Evolutionary conservation across 805 yeast genomes (phyloP).

Genomic region (Starmerella roubikii): DNA sequence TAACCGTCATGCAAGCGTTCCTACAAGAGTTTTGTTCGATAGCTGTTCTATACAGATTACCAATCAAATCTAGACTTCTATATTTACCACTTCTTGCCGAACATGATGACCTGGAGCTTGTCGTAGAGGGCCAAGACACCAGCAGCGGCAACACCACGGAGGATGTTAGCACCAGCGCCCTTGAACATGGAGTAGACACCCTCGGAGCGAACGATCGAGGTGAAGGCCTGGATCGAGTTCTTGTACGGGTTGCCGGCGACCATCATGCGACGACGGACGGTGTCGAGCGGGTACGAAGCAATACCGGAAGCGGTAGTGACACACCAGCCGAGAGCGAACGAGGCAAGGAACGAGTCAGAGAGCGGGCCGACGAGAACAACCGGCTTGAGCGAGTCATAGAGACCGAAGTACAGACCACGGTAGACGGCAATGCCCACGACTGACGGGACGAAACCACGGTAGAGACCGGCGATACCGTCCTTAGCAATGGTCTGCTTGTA

Average conservation of each 20-base stretch:
- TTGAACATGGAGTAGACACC: slow-evolving; percentile 83
- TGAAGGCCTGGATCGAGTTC: slow-evolving; percentile 86
- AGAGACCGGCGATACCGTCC: slow-evolving; percentile 92
- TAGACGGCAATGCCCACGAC: slow-evolving; percentile 89
- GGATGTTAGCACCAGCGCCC: slow-evolving; percentile 97
- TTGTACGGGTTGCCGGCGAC: slow-evolving; percentile 93
- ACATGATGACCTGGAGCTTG: slow-evolving; percentile 79
- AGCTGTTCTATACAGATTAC: too few relatives aligned
- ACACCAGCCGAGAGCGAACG: slow-evolving; percentile 89
- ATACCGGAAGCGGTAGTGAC: slow-evolving; percentile 95
- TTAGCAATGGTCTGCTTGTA: slow-evolving; percentile 85
- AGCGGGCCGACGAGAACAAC: slow-evolving; percentile 78
- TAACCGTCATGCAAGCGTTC: too few relatives aligned
- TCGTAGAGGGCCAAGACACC: slow-evolving; percentile 95
- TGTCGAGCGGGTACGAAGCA: slow-evolving; percentile 94
- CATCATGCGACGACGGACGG: slow-evolving; percentile 98
- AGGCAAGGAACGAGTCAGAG: slow-evolving; percentile 80
- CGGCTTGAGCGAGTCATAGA: slow-evolving; percentile 88
- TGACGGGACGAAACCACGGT: slow-evolving; percentile 97
- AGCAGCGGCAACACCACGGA: slow-evolving; percentile 98
- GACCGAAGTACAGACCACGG: slow-evolving; percentile 97
- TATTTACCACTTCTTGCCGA: slow-evolving; percentile 60
- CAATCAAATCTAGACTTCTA: too few relatives aligned
- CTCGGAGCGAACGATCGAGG: slow-evolving; percentile 79
- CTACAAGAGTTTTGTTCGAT: too few relatives aligned